Evolutionary conservation across 768 basidiomycete species (phyloP).

Genomic region (Boletus sp.): DNA sequence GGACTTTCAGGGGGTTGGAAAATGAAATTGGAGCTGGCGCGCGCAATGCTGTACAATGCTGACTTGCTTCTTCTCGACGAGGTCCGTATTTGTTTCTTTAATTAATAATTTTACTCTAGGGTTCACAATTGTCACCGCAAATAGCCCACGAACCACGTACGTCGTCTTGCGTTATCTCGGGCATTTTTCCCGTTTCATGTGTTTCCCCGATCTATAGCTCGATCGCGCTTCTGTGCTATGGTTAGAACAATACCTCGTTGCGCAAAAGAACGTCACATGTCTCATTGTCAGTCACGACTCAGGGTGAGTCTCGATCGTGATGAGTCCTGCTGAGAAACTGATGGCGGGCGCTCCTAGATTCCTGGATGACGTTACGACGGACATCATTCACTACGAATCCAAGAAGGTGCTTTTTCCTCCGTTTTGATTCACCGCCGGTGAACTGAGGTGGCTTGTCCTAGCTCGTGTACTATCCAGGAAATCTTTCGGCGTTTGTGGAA

Average conservation of each 20-base stretch:
- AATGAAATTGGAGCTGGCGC: slow-evolving; percentile 95
- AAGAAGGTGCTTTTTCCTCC: slow-evolving; percentile 63
- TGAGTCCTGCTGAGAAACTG: slow-evolving; percentile 3
- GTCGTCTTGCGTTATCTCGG: slow-evolving; percentile 32
- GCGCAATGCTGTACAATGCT: slow-evolving; percentile 96
- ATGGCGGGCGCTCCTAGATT: slow-evolving; percentile 51
- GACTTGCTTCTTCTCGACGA: slow-evolving; percentile 84
- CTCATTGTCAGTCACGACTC: slow-evolving; percentile 97
- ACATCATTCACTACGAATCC: slow-evolving; percentile 94
- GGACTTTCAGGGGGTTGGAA: slow-evolving; percentile 98
- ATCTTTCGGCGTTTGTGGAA: slow-evolving; percentile 86
- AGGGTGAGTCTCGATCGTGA: slow-evolving; percentile 51
- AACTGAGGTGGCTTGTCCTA: slow-evolving; percentile 29
- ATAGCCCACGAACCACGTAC: slow-evolving; percentile 87
- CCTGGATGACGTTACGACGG: slow-evolving; percentile 91
- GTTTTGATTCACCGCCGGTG: slow-evolving; percentile 13
- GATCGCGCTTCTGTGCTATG: slow-evolving; percentile 84
- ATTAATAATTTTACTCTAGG: slow-evolving; percentile 20
- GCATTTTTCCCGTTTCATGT: slow-evolving; percentile 12
- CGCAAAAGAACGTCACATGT: slow-evolving; percentile 82
- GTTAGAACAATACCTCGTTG: slow-evolving; percentile 84
- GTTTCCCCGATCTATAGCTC: slow-evolving; percentile 44
- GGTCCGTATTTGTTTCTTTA: slow-evolving; percentile 37
- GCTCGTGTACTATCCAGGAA: slow-evolving; percentile 93
- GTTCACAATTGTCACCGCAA: slow-evolving; percentile 24